Base-by-base conservation (phyloP, 2,329 filamentous ascomycete species). In the Cercospora beticola region DNA sequence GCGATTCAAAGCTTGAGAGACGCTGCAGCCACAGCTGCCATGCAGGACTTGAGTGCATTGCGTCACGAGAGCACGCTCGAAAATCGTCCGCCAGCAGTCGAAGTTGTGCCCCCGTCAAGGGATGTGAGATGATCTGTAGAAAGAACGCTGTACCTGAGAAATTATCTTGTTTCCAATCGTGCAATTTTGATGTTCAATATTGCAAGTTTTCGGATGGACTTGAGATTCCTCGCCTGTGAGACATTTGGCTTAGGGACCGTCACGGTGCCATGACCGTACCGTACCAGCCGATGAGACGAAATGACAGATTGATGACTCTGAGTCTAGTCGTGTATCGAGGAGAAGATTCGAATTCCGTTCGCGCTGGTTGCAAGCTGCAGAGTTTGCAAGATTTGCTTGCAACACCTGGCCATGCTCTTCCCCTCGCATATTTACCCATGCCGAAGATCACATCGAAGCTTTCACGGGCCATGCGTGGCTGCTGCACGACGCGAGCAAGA, bases 401-500 rank as follows among this genome's bases (percentile, higher is more conserved):
- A 40, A 16, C 36, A 40, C 36, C 14, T 40, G 36, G 14, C 5
- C 5, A n/a, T 40, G 14, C n/a, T n/a, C 16, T 30, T 56, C 12
- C 26, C 52, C 26, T 30, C 52, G 26, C 23, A 26, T 21, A 14
- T 26, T 30, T n/a, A 33, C n/a, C 26, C 54, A 30, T 31, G 54
- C 54, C 7, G 54, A 31, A 31, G 54, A 58, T 57, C 52, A n/a
- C 52, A 28, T 26, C 28, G 52, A 57, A 57, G 52, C 52, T 57
- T 57, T 57, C 52, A 30, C 23, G 52, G 28, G 28, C 28, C 23
- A 57, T 57, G 52, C 30, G 28, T 58, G 54, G 54, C 54, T 21
- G 54, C 54, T 31, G 54, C 54, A 58, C 54, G 23, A n/a, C 26
- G 54, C 54, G 54, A 58, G 54, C 54, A 31, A 58, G 26, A 58